Percentiles rank a stretch among this genome's conserved stretches.
Conservation (phyloP, 441 rosid genomes). For the Populus hybrid region DNA sequence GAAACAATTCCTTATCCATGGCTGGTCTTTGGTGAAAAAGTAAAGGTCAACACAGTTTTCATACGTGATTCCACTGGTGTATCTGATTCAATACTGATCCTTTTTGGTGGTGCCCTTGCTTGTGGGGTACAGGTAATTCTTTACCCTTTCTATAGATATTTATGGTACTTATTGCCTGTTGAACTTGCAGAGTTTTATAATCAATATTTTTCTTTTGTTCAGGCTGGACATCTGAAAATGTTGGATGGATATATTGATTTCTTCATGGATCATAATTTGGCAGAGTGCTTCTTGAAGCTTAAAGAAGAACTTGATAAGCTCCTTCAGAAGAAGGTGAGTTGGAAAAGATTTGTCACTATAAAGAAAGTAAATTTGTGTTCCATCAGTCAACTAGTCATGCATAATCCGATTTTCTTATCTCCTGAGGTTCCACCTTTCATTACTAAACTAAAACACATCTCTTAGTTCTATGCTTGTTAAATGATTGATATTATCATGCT, state of each 20-base stretch:
- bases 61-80: slow-evolving; percentile 95
- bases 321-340: slow-evolving; percentile 64
- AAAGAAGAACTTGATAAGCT: slow-evolving; percentile 84
- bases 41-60: slow-evolving; percentile 89
- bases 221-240: slow-evolving; percentile 97
- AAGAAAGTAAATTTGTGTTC: neutral
- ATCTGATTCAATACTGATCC: slow-evolving; percentile 87
- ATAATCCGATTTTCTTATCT: neutral
- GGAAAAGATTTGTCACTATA: neutral
- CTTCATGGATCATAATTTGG: slow-evolving; percentile 92
- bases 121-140: slow-evolving; percentile 65
- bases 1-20: slow-evolving; percentile 92
- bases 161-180: slow-evolving; percentile 10
- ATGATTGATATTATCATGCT: neutral
- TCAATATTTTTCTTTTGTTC: slow-evolving; percentile 22
- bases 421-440: neutral
- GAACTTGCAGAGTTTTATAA: slow-evolving; percentile 1
- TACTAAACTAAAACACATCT: neutral
- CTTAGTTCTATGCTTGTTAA: neutral
- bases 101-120: slow-evolving; percentile 82
- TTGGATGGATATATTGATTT: slow-evolving; percentile 87
- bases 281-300: slow-evolving; percentile 78
- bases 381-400: neutral
- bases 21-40: slow-evolving; percentile 98
- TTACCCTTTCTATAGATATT: neutral